Conservation (phyloP, 2,329 filamentous ascomycete species). For the Myriosclerotinia scirpicola region DNA sequence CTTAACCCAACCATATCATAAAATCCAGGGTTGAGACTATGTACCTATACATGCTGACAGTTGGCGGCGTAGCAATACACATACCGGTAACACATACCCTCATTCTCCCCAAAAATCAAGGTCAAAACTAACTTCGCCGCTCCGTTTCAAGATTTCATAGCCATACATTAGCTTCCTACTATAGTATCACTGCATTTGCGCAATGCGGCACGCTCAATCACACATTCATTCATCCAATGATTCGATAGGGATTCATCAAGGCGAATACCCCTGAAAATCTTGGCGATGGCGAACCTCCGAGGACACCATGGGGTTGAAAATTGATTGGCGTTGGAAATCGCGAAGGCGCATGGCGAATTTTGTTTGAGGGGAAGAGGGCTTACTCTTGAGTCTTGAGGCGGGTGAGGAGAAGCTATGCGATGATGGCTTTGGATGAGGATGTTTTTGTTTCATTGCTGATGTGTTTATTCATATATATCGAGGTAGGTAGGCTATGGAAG, state of each 20-base stretch:
- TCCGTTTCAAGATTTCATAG: slow-evolving; percentile 1
- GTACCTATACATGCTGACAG: not conserved
- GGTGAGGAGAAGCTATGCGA: not conserved
- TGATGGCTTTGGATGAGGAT: not conserved
- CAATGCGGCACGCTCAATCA: not conserved
- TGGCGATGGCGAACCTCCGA: not conserved
- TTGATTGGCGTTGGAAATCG: not conserved
- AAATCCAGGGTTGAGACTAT: not conserved
- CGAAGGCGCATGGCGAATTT: not conserved
- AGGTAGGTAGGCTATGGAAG: too few species aligned
- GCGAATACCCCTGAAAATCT: not conserved
- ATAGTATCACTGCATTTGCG: not conserved
- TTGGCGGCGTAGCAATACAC: slow-evolving; percentile 16
- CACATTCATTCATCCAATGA: not conserved
- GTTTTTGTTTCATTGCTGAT: not conserved
- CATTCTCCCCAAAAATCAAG: not conserved
- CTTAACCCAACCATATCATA: not conserved
- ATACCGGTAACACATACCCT: not conserved
- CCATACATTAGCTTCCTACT: not conserved
- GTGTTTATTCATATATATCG: too few species aligned
- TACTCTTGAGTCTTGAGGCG: not conserved
- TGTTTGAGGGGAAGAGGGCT: not conserved
- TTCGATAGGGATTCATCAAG: not conserved
- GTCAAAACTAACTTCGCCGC: not conserved
- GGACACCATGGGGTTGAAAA: not conserved